Evolutionary conservation across 352 stramenopile species (phyloP), one percentile per base, ranked within the genome.

Genomic region (Phytopythium vexans): DNA sequence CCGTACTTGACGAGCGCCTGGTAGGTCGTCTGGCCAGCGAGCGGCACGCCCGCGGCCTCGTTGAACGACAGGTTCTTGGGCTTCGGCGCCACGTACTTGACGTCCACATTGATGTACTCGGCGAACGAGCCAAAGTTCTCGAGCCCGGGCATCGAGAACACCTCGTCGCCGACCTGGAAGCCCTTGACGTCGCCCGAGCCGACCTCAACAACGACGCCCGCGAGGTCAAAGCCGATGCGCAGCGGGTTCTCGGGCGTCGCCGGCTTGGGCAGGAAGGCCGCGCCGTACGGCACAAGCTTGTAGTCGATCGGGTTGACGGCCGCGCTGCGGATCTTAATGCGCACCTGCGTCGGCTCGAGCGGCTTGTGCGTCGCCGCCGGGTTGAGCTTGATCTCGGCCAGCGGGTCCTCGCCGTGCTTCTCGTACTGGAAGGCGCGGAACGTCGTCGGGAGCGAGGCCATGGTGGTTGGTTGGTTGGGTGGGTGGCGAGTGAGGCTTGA

Each of bases 261-360:
- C 0, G 34, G 15, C 8, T 36, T 39, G 10, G 61, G 58, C 3
- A 63, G 32, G 3, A 67, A 53, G 39, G 38, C 11, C 6, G 49
- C 9, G 12, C 50, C 58, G n/a, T 52, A 62, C 21, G 38, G 16
- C 10, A 68, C 44, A 14, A 66, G 27, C 44, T 72, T 72, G 44
- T 62, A 70, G 57, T 75, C 66, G 4, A 62, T 32, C 9, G 66
- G 67, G 55, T 75, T 75, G 37, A 72, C 15, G 15, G 59, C 60
- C 9, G 64, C 60, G 41, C 56, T 66, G 33, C 58, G 33, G 6
- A 68, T 43, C 47, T 68, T 68, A 50, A 71, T 41, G 14, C 55
- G 46, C n/a, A 71, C 21, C 16, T 71, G 42, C 21, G 52, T 35
- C 37, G 51, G n/a, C 41, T 49, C 16, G 1, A 71, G 38, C 8